These are phyloP conservation scores for Pluteus cervinus DNA, from an alignment of 768 basidiomycete genomes.

Conservation along the genomic window DNA sequence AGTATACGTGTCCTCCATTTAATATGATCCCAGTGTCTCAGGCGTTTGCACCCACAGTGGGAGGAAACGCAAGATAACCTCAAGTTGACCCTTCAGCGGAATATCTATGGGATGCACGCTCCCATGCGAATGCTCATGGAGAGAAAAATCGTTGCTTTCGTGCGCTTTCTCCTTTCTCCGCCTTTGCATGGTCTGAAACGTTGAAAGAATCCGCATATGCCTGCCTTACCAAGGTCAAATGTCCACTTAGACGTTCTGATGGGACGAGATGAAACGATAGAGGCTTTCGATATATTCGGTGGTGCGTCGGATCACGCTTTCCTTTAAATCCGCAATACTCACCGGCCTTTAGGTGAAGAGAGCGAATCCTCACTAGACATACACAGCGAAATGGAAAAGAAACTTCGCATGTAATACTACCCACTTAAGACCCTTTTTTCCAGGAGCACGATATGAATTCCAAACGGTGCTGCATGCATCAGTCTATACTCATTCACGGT, in stretches of 20 bases:
- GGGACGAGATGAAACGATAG: slow-evolving; percentile 85
- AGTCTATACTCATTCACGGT: background rate
- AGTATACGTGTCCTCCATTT: slow-evolving; percentile 14
- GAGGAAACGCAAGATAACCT: slow-evolving; percentile 87
- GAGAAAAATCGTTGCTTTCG: slow-evolving; percentile 74
- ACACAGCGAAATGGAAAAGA: slow-evolving; percentile 66
- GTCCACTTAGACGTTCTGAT: slow-evolving; percentile 88
- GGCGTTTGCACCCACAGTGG: slow-evolving; percentile 55
- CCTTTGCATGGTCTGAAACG: slow-evolving; percentile 1
- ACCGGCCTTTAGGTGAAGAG: slow-evolving; percentile 43
- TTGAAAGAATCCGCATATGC: slow-evolving; percentile 58
- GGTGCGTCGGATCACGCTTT: slow-evolving; percentile 35
- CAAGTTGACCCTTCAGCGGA: slow-evolving; percentile 78
- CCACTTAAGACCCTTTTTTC: slow-evolving; percentile 6
- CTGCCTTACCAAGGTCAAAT: slow-evolving; percentile 63
- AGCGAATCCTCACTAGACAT: slow-evolving; percentile 43
- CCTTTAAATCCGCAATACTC: slow-evolving; percentile 6
- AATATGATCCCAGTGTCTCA: slow-evolving; percentile 1
- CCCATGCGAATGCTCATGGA: slow-evolving; percentile 94
- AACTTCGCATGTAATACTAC: slow-evolving; percentile 34
- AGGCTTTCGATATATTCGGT: slow-evolving; percentile 73
- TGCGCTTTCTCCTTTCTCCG: slow-evolving; percentile 26
- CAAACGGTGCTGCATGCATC: background rate
- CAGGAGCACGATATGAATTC: slow-evolving; percentile 3
- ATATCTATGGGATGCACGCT: slow-evolving; percentile 80